A percentile compares a stretch with the other conserved stretches of the same genome.
These are phyloP conservation scores for Fusarium udum DNA, from an alignment of 2,329 filamentous ascomycete species.

Conservation along the genomic window DNA sequence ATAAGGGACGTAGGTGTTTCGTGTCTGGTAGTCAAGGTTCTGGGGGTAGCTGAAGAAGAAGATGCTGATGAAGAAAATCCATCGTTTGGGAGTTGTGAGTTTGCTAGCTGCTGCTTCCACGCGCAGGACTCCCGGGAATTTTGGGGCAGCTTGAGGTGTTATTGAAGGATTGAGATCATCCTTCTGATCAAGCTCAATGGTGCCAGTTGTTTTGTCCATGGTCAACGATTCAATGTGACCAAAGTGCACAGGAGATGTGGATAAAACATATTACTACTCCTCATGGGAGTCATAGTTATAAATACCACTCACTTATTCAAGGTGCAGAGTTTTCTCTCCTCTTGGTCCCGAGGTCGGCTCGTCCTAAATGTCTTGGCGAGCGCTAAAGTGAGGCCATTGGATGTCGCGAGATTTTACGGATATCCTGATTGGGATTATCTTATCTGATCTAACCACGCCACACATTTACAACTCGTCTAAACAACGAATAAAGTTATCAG, in stretches of 20 bases:
- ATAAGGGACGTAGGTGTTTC: neutral
- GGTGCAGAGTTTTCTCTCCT: neutral
- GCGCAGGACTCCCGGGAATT: neutral
- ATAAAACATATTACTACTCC: neutral
- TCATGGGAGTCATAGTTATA: neutral
- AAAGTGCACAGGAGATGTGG: too few species aligned
- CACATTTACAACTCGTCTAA: neutral
- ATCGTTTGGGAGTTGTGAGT: neutral
- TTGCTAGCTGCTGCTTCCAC: neutral
- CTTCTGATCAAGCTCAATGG: neutral
- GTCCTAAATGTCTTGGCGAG: neutral
- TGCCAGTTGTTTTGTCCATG: neutral
- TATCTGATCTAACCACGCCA: neutral
- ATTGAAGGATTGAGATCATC: neutral
- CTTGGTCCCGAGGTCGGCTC: neutral
- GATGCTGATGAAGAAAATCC: neutral
- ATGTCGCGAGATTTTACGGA: neutral
- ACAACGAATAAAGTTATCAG: neutral
- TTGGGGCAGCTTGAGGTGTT: neutral
- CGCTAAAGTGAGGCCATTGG: neutral
- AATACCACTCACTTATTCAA: neutral
- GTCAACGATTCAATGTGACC: neutral
- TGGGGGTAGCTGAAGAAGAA: neutral
- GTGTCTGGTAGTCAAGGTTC: neutral
- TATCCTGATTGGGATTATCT: neutral